phyloP scores from a whole-genome alignment of 805 yeast species.

The Ogataea zsoltii region DNA sequence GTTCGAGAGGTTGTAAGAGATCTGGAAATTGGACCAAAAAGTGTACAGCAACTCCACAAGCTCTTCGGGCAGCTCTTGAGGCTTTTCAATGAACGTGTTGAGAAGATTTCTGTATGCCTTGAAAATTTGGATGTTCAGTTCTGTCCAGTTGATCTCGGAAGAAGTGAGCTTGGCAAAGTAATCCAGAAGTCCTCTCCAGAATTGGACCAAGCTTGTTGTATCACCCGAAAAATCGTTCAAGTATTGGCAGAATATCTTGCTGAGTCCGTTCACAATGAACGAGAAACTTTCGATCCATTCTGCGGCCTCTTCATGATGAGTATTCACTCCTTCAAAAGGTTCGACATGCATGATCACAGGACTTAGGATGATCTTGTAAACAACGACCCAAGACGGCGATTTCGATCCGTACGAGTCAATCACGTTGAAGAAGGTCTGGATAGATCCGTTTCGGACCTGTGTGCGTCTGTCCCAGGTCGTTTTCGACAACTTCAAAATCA shows the following conservation, averaged over 20 bases:
- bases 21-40: slow-evolving; percentile 50
- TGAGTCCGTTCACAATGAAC: slow-evolving; percentile 64
- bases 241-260: slow-evolving; percentile 58
- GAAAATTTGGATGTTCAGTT: slow-evolving; percentile 56
- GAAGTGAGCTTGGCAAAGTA: slow-evolving; percentile 47
- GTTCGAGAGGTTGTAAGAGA: slow-evolving; percentile 44
- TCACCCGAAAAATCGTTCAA: slow-evolving; percentile 38
- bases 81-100: slow-evolving; percentile 28
- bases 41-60: slow-evolving; percentile 43
- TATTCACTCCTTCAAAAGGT: slow-evolving; percentile 12
- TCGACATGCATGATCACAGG: slow-evolving; percentile 41
- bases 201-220: slow-evolving; percentile 22
- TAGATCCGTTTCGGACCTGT: slow-evolving; percentile 86
- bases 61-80: slow-evolving; percentile 29
- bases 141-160: slow-evolving; percentile 43
- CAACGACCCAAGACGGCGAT: slow-evolving; percentile 66
- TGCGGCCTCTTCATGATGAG: slow-evolving; percentile 11
- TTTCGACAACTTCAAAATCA: slow-evolving; percentile 60
- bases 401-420: slow-evolving; percentile 67
- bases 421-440: slow-evolving; percentile 84
- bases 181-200: slow-evolving; percentile 59
- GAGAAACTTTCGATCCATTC: slow-evolving; percentile 64
- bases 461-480: slow-evolving; percentile 65
- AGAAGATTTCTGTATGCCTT: slow-evolving; percentile 52
- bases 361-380: slow-evolving; percentile 62